These are phyloP conservation scores for Chrysanthemum lavandulifolium DNA, from an alignment of 129 eudicot genomes.

Conservation along the genomic window DNA sequence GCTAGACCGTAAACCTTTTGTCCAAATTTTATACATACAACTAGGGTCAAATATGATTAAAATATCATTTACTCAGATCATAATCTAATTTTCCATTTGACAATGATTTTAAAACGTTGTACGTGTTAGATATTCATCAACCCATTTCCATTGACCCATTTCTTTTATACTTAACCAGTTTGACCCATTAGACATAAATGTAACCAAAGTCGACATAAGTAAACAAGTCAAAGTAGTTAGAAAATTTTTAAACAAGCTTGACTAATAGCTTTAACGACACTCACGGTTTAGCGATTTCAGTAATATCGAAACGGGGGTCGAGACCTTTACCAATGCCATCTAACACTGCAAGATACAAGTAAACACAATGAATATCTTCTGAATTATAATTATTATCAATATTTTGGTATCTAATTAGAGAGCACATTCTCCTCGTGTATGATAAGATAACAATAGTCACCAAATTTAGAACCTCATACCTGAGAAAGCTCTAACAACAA, in stretches of 20 bases:
- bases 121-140: not conserved
- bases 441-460: not conserved
- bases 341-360: slow-evolving; percentile 51
- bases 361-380: slow-evolving; percentile 14
- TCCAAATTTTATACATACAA: not conserved
- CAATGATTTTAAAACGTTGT: not conserved
- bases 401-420: slow-evolving; percentile 2
- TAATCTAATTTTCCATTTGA: not conserved
- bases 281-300: slow-evolving; percentile 99
- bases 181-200: not conserved
- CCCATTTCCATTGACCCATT: not conserved
- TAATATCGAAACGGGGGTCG: slow-evolving; percentile 96
- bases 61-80: not conserved
- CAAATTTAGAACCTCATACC: slow-evolving; percentile 38
- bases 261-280: slow-evolving; percentile 35
- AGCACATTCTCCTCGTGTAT: not conserved
- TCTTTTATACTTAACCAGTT: slow-evolving; percentile 2
- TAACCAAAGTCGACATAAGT: not conserved
- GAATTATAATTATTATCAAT: not conserved
- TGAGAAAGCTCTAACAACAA: slow-evolving; percentile 98
- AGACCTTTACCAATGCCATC: slow-evolving; percentile 99
- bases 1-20: not conserved
- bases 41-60: not conserved
- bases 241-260: not conserved
- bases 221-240: not conserved